phyloP scores from a whole-genome alignment of 148 eudicot species.

The Nepenthes gracilis region DNA sequence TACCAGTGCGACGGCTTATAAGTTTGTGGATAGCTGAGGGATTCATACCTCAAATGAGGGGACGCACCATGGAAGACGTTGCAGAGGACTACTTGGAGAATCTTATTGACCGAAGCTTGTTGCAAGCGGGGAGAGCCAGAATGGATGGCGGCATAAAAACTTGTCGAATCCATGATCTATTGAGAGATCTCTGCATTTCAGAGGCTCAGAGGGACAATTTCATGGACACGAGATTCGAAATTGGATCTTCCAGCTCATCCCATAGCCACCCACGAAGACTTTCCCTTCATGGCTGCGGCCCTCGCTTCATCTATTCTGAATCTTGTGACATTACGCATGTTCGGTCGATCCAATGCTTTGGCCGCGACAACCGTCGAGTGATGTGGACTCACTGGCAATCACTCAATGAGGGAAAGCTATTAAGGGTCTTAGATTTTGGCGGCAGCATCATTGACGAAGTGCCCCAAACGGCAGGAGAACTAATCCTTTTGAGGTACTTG shows the following conservation, averaged over 20 bases:
- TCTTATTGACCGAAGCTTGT: conserved; percentile 29
- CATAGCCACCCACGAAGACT: neutral
- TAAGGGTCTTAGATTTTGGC: conserved; percentile 15
- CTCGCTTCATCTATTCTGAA: neutral
- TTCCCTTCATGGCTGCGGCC: neutral
- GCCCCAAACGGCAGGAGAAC: neutral
- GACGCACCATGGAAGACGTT: conserved; percentile 5
- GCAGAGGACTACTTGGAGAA: conserved; percentile 27
- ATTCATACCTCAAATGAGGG: conserved; percentile 7
- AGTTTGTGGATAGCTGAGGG: conserved; percentile 43
- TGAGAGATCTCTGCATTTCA: conserved; percentile 32
- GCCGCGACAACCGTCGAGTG: neutral
- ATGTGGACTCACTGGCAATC: conserved; percentile 3
- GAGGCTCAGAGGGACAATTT: conserved; percentile 29
- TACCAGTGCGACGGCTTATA: conserved; percentile 18
- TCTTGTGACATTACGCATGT: neutral
- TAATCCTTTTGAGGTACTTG: neutral
- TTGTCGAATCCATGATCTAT: conserved; percentile 31
- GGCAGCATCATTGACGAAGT: neutral
- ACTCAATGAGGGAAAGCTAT: neutral
- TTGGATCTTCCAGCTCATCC: neutral
- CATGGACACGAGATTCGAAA: conserved; percentile 2
- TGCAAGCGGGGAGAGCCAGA: conserved; percentile 16
- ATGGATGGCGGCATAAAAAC: conserved; percentile 27
- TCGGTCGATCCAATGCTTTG: neutral